Evolutionary conservation across 805 yeast species (phyloP), one percentile per base, ranked within the genome.

Genomic region (Blastobotrys attinorum): DNA sequence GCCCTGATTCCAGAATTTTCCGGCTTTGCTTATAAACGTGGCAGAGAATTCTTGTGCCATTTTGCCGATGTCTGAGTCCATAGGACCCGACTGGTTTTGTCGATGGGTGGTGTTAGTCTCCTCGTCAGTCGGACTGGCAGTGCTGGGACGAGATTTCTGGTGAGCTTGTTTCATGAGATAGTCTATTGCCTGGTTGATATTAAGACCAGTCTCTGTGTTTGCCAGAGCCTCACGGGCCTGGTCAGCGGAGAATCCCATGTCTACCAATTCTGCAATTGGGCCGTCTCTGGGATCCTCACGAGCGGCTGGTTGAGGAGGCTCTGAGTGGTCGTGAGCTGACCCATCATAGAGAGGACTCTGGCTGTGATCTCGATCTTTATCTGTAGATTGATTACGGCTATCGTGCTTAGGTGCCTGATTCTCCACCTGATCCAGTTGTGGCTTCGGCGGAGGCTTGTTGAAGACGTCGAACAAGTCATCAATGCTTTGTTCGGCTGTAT

Each of bases 191-290:
- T 66, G 71, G 45, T 80, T 75, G 6, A 84, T 66, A 51, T 82
- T 76, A 4, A 70, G 57, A 0, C 88, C 85, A 27, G 64, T 55
- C 1, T 56, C 59, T 0, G 80, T 75, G 37, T 67, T 62, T 5
- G 62, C 70, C 31, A 86, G 66, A 0, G 94, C 94, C 2, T 64
- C 62, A 21, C 69, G 71, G 3, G 92, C 78, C 42, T 70, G 74
- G 1, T 76, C 79, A 1, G 73, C 64, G 1, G 81, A 61, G 54
- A 86, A 86, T 2, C 95, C 95, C 77, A 86, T 86, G 47, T 85
- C 92, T 2, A 83, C 62, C 35, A 85, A 66, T 51, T 78, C 83
- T 0, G 90, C 90, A 15, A 84, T 57, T 1, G 77, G 69, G 22
- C 46, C 47, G 34, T 56, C 60, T 15, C 52, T 22, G 2, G 50